Evolutionary conservation across 129 eudicot genomes (phyloP).

Genomic region (sunflower (Helianthus annuus)): DNA sequence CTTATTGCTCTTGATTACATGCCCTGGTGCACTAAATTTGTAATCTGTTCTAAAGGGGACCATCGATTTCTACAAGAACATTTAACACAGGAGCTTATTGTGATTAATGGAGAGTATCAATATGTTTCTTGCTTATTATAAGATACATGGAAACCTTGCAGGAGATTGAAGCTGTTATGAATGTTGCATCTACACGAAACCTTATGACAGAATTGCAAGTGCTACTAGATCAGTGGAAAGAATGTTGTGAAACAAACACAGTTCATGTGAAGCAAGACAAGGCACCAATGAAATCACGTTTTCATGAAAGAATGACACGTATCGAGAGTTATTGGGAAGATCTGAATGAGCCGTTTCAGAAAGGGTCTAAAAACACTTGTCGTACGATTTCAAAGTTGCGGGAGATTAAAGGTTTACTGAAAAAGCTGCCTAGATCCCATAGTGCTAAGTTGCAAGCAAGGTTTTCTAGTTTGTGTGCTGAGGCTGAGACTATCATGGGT

Average conservation of each 20-base stretch:
- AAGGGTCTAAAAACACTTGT: neutral
- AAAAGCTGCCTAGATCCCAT: neutral
- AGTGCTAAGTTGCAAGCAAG: conserved; percentile 1
- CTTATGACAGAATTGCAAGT: neutral
- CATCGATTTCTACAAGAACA: too few relatives aligned
- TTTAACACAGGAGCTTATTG: too few relatives aligned
- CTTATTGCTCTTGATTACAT: neutral
- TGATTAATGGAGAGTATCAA: too few relatives aligned
- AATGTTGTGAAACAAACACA: neutral
- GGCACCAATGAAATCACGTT: neutral
- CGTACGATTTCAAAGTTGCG: neutral
- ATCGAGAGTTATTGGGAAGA: neutral
- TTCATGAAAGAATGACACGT: neutral
- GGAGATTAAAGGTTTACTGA: neutral
- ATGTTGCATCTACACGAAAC: neutral
- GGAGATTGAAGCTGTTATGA: neutral
- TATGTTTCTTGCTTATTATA: too few relatives aligned
- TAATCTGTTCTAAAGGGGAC: too few relatives aligned
- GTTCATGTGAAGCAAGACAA: neutral
- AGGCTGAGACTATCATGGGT: neutral
- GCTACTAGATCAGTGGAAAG: neutral
- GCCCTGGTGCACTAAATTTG: neutral
- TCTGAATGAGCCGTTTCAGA: neutral
- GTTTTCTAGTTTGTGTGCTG: conserved; percentile 6
- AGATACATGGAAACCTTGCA: neutral